Evolutionary conservation across 176 grass and related monocot genomes (phyloP).

Genomic region (Oropetium thomaeum): DNA sequence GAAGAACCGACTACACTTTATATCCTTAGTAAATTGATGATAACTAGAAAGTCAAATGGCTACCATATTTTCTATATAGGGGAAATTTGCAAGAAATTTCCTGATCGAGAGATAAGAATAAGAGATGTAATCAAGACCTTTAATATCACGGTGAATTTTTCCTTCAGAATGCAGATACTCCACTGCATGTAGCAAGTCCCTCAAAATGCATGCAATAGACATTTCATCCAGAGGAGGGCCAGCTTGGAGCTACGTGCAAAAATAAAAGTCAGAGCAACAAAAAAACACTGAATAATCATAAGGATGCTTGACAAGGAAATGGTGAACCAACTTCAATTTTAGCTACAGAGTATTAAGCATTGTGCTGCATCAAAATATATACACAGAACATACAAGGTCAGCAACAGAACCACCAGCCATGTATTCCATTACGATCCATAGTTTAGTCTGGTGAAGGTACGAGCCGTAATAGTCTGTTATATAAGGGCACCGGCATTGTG

Average conservation of each 20-base stretch:
- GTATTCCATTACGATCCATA: slow-evolving; percentile 99
- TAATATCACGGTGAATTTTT: slow-evolving; percentile 94
- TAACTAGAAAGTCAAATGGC: background rate
- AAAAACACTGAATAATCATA: slow-evolving; percentile 24
- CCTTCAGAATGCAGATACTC: slow-evolving; percentile 99
- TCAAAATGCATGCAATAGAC: slow-evolving; percentile 95
- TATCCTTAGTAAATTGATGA: slow-evolving; percentile 11
- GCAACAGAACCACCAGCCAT: slow-evolving; percentile 99
- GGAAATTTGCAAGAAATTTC: slow-evolving; percentile 14
- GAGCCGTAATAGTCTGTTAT: slow-evolving; percentile 99
- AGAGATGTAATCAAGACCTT: slow-evolving; percentile 53
- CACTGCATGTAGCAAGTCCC: slow-evolving; percentile 86
- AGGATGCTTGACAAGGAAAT: slow-evolving; percentile 13
- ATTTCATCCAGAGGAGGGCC: slow-evolving; percentile 95
- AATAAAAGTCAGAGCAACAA: slow-evolving; percentile 27
- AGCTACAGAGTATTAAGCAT: slow-evolving; percentile 19
- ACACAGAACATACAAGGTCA: slow-evolving; percentile 76
- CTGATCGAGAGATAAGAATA: slow-evolving; percentile 4
- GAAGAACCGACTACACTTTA: slow-evolving; percentile 14
- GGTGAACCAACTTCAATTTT: slow-evolving; percentile 26
- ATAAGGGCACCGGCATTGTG: slow-evolving; percentile 95
- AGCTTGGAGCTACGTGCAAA: slow-evolving; percentile 62
- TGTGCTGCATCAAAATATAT: slow-evolving; percentile 19
- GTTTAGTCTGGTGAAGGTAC: slow-evolving; percentile 97
- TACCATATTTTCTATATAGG: slow-evolving; percentile 15